phyloP scores from a whole-genome alignment of 441 rosid genomes.

The Pelargonium citronellum region DNA sequence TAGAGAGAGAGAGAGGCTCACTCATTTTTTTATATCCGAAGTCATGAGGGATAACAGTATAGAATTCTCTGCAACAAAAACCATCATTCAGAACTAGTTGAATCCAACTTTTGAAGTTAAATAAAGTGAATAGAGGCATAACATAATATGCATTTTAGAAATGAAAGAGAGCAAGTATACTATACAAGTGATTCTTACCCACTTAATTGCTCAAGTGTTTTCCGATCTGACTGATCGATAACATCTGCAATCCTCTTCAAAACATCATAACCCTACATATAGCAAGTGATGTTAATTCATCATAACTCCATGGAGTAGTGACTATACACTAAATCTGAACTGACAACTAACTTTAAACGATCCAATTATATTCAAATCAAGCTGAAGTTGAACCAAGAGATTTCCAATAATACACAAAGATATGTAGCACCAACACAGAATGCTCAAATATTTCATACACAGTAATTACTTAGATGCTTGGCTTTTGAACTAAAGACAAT shows the following conservation, averaged over 20 bases:
- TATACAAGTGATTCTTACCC: conserved; percentile 46
- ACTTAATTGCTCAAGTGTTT: conserved; percentile 62
- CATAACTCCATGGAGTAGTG: neutral
- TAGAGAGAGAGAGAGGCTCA: conserved; percentile 34
- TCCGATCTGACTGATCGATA: conserved; percentile 41
- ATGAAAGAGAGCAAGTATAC: neutral
- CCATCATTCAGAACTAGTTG: conserved; percentile 7
- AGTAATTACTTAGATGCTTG: neutral
- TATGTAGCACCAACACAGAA: neutral
- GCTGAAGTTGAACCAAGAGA: neutral
- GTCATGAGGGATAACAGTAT: conserved; percentile 82
- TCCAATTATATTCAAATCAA: neutral
- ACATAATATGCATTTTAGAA: conserved; percentile 1
- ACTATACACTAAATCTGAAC: conserved; percentile 11
- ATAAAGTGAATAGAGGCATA: neutral
- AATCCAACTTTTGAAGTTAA: conserved; percentile 12
- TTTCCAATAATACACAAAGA: neutral
- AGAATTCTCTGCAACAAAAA: conserved; percentile 66
- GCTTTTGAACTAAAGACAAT: neutral
- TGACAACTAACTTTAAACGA: neutral
- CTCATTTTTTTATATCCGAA: conserved; percentile 83
- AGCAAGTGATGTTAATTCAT: conserved; percentile 16
- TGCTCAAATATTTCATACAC: neutral
- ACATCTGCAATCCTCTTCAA: conserved; percentile 65
- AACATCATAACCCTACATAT: conserved; percentile 70